Base-by-base conservation (phyloP, 805 yeast genomes). In the Zygotorulaspora florentina region DNA sequence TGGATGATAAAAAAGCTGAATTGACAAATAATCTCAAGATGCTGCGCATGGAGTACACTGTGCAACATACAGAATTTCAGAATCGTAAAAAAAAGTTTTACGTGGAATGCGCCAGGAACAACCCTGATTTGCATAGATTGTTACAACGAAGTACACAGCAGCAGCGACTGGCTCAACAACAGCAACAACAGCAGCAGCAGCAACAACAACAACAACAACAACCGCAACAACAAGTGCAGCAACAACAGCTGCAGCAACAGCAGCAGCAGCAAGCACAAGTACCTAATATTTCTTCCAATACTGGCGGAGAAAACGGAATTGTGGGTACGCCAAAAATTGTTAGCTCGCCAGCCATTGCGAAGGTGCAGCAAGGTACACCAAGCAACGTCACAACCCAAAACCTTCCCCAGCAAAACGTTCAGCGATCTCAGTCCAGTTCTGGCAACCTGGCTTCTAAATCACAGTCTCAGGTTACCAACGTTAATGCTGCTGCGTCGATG, bases 401-500 rank as follows among this genome's bases (percentile, higher is more conserved):
- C 27, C 45, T 37, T 31, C 50, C 48, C n/a, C 64, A 49, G 18
- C 58, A 40, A 36, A 39, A 34, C 12, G 57, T 39, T 29, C 30
- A 47, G 8, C 45, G 50, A 31, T 23, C 45, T n/a, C 54, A 51
- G 42, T 15, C 61, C 43, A 43, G 53, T 51, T 9, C 67, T 52
- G 15, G 54, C 38, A 44, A 56, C 47, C 28, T 50, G 29, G 44
- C 51, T 35, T 40, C 51, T 36, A 28, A 56, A 13, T 47, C 59
- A 13, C 49, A 51, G 23, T 46, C 73, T 9, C 73, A 77, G 25
- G 70, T 73, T 1, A 74, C 78, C 1, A 61, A 68, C 31, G 80
- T 71, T 6, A 74, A 73, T 55, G 80, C 80, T 16, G 75, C 77
- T 17, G 79, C 80, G 2, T 71, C 72, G 12, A 61, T 56, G 46